Base-by-base conservation (phyloP, 176 grass and related monocot genomes). In the Oryza meridionalis region DNA sequence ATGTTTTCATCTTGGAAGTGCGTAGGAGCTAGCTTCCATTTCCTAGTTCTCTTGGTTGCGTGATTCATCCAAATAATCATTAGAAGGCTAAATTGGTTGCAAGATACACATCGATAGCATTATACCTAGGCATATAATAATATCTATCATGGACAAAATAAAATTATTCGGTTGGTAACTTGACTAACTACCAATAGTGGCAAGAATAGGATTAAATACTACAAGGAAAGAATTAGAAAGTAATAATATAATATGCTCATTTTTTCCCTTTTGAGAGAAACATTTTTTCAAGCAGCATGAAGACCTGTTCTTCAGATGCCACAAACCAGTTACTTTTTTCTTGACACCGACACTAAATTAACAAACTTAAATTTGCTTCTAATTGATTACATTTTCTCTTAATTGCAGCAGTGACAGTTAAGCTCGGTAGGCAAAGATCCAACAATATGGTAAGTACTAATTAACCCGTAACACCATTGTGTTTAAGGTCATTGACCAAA, bases 51-150 rank as follows among this genome's bases (percentile, higher is more conserved):
- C 72, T 85, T 46, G 58, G 42, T 82, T 35, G 25, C 32, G 59
- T 21, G 78, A 75, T 76, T 73, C 72, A 65, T 77, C 43, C 2
- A 51, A 6, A 85, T 44, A 65, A 81, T 70, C 40, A 50, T 79
- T 73, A 27, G 4, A 27, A 62, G 61, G 47, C 64, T 82, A 16
- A 72, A 82, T 72, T 73, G 46, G 83, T 90, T 88, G 38, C 47
- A 27, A 69, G 69, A n/a, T 69, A 37, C 70, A 75, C 76, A 80
- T 84, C 87, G 27, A 68, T 9, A 19, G 16, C 55, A 78, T 7
- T 55, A 70, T 59, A 59, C 73, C 68, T 40, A 77, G 51, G 51
- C 17, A 72, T 14, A 84, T 58, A 75, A 73, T 11, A 66, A 0
- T 40, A 17, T 32, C 9, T 43, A 3, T 31, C n/a, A 71, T 65